Percentiles rank a stretch among this genome's conserved stretches.
phyloP scores from a whole-genome alignment of 2,329 filamentous ascomycete species.

The Nemania sp. region DNA sequence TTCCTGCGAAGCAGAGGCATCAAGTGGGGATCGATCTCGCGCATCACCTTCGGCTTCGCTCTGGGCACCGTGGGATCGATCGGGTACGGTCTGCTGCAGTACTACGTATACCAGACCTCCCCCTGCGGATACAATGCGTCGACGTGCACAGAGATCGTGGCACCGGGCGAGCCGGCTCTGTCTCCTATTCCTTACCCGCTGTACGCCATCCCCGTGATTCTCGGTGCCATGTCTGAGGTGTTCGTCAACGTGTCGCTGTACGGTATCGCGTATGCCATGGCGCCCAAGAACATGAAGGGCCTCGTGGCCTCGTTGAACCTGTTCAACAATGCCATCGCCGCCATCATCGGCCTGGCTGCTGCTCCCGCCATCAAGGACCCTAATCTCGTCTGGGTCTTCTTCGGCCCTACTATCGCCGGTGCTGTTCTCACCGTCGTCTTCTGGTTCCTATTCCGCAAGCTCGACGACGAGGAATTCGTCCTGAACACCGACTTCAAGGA shows the following conservation, averaged over 20 bases:
- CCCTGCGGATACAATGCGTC: conserved; percentile 38
- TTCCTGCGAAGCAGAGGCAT: conserved; percentile 43
- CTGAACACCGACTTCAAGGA: conserved; percentile 37
- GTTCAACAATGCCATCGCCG: conserved; percentile 70
- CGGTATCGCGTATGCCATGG: conserved; percentile 78
- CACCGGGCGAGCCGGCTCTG: conserved; percentile 29
- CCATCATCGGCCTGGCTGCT: conserved; percentile 65
- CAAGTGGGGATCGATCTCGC: conserved; percentile 46
- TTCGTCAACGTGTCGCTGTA: conserved; percentile 63
- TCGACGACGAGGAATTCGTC: conserved; percentile 38
- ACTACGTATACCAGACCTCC: conserved; percentile 38
- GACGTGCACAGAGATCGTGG: conserved; percentile 35
- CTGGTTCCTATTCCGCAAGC: conserved; percentile 36
- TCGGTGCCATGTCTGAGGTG: conserved; percentile 57
- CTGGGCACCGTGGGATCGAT: conserved; percentile 46
- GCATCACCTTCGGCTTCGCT: conserved; percentile 50
- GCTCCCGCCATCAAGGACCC: conserved; percentile 50
- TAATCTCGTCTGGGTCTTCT: conserved; percentile 48
- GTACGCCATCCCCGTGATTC: conserved; percentile 49
- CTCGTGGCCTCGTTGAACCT: conserved; percentile 72
- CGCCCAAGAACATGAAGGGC: conserved; percentile 78
- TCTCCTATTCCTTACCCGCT: conserved; percentile 35
- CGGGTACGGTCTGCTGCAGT: conserved; percentile 35
- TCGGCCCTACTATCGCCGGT: conserved; percentile 37
- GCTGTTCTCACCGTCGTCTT: conserved; percentile 34